phyloP scores from a whole-genome alignment of 176 grass and related monocot species.

The Cymbopogon citratus region DNA sequence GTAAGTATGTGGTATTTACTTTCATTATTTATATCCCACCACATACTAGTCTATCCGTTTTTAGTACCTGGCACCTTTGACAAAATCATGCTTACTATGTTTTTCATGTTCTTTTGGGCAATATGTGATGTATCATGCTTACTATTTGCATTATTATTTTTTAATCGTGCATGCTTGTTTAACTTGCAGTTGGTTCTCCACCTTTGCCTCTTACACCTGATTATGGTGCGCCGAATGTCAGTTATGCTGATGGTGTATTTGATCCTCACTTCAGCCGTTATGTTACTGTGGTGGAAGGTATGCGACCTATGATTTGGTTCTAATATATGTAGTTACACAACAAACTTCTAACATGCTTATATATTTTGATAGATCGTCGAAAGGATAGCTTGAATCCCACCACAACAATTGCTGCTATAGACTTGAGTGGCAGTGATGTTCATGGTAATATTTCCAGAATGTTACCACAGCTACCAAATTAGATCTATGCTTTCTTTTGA shows the following conservation, averaged over 20 bases:
- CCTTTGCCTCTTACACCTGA: slow-evolving; percentile 80
- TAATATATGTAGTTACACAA: not conserved
- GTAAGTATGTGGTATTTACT: not conserved
- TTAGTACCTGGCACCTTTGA: not conserved
- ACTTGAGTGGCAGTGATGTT: slow-evolving; percentile 29
- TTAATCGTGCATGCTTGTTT: slow-evolving; percentile 20
- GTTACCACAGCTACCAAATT: not conserved
- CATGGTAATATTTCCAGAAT: slow-evolving; percentile 49
- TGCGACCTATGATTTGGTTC: slow-evolving; percentile 1
- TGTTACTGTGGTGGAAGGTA: slow-evolving; percentile 92
- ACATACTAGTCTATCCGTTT: not conserved
- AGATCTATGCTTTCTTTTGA: slow-evolving; percentile 19
- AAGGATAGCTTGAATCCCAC: slow-evolving; percentile 67
- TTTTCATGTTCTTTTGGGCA: not conserved
- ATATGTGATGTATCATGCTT: not conserved
- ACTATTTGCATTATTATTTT: not conserved
- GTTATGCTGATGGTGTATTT: slow-evolving; percentile 93
- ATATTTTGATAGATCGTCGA: slow-evolving; percentile 57
- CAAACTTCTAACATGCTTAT: slow-evolving; percentile 23
- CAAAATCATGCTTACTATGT: not conserved
- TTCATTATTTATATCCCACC: not conserved
- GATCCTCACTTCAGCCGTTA: slow-evolving; percentile 82
- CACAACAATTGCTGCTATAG: slow-evolving; percentile 62
- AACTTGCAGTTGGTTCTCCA: slow-evolving; percentile 31
- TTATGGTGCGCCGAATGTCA: slow-evolving; percentile 57